Conservation (phyloP, 2,329 filamentous ascomycete species). For the Dothistroma pini region DNA sequence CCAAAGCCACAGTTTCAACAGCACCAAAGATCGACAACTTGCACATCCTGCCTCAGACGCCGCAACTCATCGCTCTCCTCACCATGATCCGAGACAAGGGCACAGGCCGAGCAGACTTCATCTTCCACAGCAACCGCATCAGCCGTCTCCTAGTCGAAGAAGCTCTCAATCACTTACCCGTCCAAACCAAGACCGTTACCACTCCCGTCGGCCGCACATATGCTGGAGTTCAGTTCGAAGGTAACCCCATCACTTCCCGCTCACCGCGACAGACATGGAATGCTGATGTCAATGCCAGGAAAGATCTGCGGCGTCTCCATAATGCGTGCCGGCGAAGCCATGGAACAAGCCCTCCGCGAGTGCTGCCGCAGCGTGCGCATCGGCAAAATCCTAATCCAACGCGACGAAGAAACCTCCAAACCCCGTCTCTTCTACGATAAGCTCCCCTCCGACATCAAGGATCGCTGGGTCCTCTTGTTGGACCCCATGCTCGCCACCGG, state of each 20-base stretch:
- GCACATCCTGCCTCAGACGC: constrained; percentile 84
- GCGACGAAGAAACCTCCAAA: constrained; percentile 89
- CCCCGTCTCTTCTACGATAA: constrained; percentile 98
- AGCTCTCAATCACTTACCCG: constrained; percentile 91
- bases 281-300: constrained; percentile 37
- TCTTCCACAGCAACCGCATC: constrained; percentile 98
- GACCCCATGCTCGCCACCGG: constrained; percentile 99
- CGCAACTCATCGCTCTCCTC: constrained; percentile 92
- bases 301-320: constrained; percentile 99
- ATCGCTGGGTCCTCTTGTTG: constrained; percentile 87
- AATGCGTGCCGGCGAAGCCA: constrained; percentile 96
- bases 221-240: constrained; percentile 88
- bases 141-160: constrained; percentile 96
- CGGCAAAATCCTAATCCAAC: constrained; percentile 96
- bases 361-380: constrained; percentile 98
- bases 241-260: neutral
- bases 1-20: constrained; percentile 69
- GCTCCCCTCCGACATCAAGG: constrained; percentile 85
- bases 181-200: constrained; percentile 81
- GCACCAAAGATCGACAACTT: constrained; percentile 80
- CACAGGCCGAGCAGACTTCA: constrained; percentile 91
- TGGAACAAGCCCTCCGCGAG: constrained; percentile 95
- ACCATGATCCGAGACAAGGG: constrained; percentile 94
- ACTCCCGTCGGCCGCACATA: constrained; percentile 88
- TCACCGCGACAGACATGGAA: neutral